Evolutionary conservation across 352 stramenopile species (phyloP).

Genomic region (Halophytophthora polymorphica): DNA sequence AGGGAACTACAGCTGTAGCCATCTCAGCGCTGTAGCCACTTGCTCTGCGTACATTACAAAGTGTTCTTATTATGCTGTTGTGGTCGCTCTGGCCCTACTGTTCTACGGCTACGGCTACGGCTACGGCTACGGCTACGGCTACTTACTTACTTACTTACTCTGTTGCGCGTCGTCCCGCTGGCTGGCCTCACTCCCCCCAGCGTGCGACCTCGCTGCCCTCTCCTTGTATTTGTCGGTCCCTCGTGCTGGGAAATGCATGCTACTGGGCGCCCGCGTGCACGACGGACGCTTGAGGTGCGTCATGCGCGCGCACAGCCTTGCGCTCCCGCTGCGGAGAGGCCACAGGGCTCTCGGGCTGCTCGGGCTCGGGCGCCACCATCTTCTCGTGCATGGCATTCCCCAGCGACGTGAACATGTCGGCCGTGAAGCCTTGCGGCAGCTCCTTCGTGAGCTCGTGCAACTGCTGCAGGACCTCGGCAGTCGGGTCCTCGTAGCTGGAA

Average conservation of each 20-base stretch:
- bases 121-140: conserved; percentile 8
- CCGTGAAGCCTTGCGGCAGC: conserved; percentile 50
- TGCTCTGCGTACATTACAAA: conserved; percentile 4
- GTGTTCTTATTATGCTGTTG: conserved; percentile 19
- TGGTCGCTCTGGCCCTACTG: not conserved
- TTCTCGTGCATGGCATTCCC: conserved; percentile 48
- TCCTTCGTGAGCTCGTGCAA: conserved; percentile 37
- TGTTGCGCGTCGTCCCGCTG: conserved; percentile 1
- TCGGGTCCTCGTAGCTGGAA: conserved; percentile 17
- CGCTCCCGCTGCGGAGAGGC: conserved; percentile 13
- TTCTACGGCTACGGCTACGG: conserved; percentile 1
- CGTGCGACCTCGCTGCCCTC: no score
- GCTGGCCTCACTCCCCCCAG: not conserved
- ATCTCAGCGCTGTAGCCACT: no score
- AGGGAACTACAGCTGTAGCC: no score
- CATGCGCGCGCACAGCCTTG: not conserved
- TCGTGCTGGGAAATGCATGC: no score
- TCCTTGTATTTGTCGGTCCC: no score
- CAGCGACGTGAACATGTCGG: conserved; percentile 60
- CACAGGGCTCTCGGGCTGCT: conserved; percentile 4
- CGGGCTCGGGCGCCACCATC: conserved; percentile 11
- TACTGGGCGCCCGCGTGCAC: no score
- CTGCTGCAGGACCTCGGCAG: conserved; percentile 28
- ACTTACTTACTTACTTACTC: conserved; percentile 2
- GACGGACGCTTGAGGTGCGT: no score